Conservation (phyloP, 1,284 basidiomycete genomes). For the Vanrija sp. region DNA sequence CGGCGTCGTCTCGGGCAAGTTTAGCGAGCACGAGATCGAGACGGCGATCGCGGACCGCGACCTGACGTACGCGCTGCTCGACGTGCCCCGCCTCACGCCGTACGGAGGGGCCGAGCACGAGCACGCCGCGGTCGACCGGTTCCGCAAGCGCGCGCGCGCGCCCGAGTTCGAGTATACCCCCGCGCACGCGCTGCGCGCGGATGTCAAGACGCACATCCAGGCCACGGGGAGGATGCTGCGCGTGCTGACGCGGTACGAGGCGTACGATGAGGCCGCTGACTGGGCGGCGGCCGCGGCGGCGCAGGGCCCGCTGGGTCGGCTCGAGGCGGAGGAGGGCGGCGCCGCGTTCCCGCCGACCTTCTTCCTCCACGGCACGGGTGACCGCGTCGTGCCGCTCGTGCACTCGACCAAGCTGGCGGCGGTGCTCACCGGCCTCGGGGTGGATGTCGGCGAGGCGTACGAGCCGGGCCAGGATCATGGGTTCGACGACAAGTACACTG, state of each 20-base stretch:
- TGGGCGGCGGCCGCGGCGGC: slow-evolving; percentile 10
- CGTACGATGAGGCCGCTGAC: slow-evolving; percentile 2
- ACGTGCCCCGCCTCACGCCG: background rate
- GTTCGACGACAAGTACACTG: slow-evolving; percentile 24
- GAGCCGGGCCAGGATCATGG: slow-evolving; percentile 18
- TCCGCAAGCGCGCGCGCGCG: background rate
- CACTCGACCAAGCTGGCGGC: slow-evolving; percentile 18
- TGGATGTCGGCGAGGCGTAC: slow-evolving; percentile 16
- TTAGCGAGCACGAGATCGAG: slow-evolving; percentile 20
- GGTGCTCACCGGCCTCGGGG: slow-evolving; percentile 15
- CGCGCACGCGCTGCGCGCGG: slow-evolving; percentile 1
- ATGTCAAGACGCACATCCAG: slow-evolving; percentile 5
- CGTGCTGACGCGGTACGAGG: background rate
- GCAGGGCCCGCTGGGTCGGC: slow-evolving; percentile 4
- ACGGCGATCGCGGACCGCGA: slow-evolving; percentile 10
- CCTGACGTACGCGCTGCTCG: slow-evolving; percentile 3
- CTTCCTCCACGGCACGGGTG: slow-evolving; percentile 25
- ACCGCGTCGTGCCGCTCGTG: slow-evolving; percentile 19
- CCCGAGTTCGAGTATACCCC: slow-evolving; percentile 8
- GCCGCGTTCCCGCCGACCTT: slow-evolving; percentile 25
- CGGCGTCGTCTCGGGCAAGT: slow-evolving; percentile 1
- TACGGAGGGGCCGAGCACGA: background rate
- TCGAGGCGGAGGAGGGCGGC: background rate
- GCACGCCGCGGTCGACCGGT: background rate
- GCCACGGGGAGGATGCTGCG: background rate